Base-by-base conservation (phyloP, 495 filamentous ascomycete genomes). In the Rhypophila decipiens region DNA sequence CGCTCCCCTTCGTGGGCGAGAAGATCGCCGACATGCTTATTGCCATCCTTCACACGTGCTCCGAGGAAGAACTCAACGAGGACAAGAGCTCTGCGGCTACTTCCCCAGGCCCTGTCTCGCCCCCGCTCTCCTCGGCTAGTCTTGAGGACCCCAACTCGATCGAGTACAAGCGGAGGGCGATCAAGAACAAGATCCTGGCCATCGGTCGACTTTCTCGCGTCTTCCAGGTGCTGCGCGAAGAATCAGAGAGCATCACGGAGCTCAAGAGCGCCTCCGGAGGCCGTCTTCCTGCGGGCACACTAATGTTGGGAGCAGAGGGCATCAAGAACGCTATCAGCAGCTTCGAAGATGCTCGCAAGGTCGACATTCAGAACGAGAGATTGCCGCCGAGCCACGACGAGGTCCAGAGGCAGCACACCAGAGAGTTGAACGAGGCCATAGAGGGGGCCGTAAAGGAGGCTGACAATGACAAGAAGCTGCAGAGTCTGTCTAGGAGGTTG, bases 1-100 rank as follows among this genome's bases (percentile, higher is more conserved):
- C 93, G 24, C 74, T 98, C 40, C 93, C 93, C 1, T 98, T 98
- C 70, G 93, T 98, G 36, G 94, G 93, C 52, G 93, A 98, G 69
- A 98, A 98, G 75, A 95, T 98, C 57, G 97, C 93, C 24, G 93
- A 98, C 59, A 98, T 98, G 93, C 81, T 98, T 36, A 96, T 98
- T 58, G 93, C 90, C 33, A 98, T 98, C 60, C 78, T 98, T 55
- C 95, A 94, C 71, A 96, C 86, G 46, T 95, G 90, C 75, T 96
- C 94, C 24, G 94, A 97, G 62, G 93, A 98, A 56, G 93, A 98
- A 62, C 82, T 98, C 19, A 77, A 85, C 55, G 86, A 91, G 42
- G 90, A 95, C 19, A n/a, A n/a, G n/a, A n/a, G n/a, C n/a, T 69
- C 74, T 2, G 58, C 67, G 24, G 60, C 70, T n/a, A 59, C 69